Conservation (phyloP, 352 stramenopile species). For the Bremia lactucae region DNA sequence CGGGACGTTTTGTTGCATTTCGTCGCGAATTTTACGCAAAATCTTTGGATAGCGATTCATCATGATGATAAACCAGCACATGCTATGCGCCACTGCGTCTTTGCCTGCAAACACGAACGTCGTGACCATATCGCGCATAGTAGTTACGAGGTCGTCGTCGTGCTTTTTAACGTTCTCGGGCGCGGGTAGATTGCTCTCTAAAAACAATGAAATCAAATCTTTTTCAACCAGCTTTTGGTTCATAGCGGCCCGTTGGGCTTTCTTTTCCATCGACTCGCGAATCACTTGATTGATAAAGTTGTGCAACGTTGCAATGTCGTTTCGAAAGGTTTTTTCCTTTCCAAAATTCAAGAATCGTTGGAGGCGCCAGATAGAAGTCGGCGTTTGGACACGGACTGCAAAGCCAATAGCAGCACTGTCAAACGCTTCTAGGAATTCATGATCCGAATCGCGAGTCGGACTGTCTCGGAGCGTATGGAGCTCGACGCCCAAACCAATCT, state of each 20-base stretch:
- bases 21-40: slow-evolving; percentile 37
- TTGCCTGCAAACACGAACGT: slow-evolving; percentile 66
- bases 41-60: slow-evolving; percentile 44
- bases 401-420: slow-evolving; percentile 23
- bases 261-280: slow-evolving; percentile 30
- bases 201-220: slow-evolving; percentile 36
- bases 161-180: slow-evolving; percentile 16
- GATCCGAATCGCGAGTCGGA: slow-evolving; percentile 22
- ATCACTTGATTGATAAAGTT: slow-evolving; percentile 41
- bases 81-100: slow-evolving; percentile 54
- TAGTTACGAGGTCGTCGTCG: slow-evolving; percentile 25
- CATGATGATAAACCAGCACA: slow-evolving; percentile 68
- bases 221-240: slow-evolving; percentile 22
- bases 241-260: slow-evolving; percentile 38
- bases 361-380: slow-evolving; percentile 28
- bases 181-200: slow-evolving; percentile 26
- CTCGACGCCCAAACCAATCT: slow-evolving; percentile 42
- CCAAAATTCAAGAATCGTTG: slow-evolving; percentile 25
- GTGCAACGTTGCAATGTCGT: slow-evolving; percentile 32
- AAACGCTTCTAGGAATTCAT: slow-evolving; percentile 40
- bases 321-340: slow-evolving; percentile 27
- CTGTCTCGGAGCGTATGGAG: slow-evolving; percentile 29
- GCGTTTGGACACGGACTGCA: slow-evolving; percentile 21
- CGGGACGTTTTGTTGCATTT: slow-evolving; percentile 36
- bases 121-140: slow-evolving; percentile 63